Base-by-base conservation (phyloP, 2,329 filamentous ascomycete genomes). In the Exserohilum rostratum region DNA sequence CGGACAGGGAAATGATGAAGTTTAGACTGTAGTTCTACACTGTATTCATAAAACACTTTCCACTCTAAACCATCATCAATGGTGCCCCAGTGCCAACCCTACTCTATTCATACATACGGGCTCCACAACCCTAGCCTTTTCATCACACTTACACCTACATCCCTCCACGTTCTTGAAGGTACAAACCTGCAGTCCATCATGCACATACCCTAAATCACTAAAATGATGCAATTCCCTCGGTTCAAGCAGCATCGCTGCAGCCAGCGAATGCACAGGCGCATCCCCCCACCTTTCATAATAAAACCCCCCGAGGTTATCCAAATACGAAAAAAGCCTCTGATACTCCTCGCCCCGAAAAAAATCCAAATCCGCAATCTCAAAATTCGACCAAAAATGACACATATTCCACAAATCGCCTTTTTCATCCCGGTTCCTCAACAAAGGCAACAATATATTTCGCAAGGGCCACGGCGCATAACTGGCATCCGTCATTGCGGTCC, bases 311-410 rank as follows among this genome's bases (percentile, higher is more conserved):
- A 58, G 56, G 2, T 48, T 31, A 30, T 64, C 61, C 22, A 98
- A 83, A 73, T 96, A 91, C 70, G 93, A 87, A 72, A 98, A 98
- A 74, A 96, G 96, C 59, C 93, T 90, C 71, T 96, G 90, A 73
- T 98, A 97, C 30, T 85, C 83, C 72, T 91, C 84, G 67, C 90
- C 90, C 45, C 93, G 83, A 88, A 91, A 98, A 76, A 97, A 96
- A 58, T 85, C 85, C 85, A 98, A 86, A 75, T 96, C 90, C 38
- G 85, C 93, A 68, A 98, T 93, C 77, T 98, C 93, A 66, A 98
- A 98, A 76, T 98, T 98, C 68, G 87, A 93, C 93, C 93, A 98
- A 80, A 97, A 97, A 76, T 98, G 93, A 75, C 93, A 98, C 12
- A 93, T 96, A 29, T 90, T 96, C 80, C 96, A 98, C 35, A 92